Percentiles rank a stretch among this genome's conserved stretches.
Evolutionary conservation across 2,329 filamentous ascomycete species (phyloP).

Genomic region (Parastagonospora avenae): DNA sequence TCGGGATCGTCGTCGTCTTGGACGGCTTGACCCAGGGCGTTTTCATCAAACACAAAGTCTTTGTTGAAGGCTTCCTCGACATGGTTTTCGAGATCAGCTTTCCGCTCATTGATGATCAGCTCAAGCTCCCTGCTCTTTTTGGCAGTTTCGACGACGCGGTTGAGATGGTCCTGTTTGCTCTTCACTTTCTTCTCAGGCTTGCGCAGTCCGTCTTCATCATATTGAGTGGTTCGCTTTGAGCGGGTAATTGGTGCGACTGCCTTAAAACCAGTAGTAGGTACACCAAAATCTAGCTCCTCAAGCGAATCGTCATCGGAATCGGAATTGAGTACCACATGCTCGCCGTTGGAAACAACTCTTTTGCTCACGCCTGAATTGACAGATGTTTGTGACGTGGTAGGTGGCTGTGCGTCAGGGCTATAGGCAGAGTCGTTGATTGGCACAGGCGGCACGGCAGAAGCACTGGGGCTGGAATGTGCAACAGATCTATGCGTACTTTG

Average conservation of each 20-base stretch:
- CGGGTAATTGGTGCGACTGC: conserved; percentile 10
- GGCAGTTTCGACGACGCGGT: conserved; percentile 28
- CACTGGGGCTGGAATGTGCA: neutral
- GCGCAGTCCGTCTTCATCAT: conserved; percentile 25
- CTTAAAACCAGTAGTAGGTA: conserved; percentile 14
- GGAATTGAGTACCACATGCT: conserved; percentile 63
- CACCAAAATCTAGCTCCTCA: conserved; percentile 56
- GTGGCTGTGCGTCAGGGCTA: conserved; percentile 15
- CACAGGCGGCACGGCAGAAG: conserved; percentile 8
- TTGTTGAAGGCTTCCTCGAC: conserved; percentile 13
- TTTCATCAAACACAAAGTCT: conserved; percentile 25
- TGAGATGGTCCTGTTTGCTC: conserved; percentile 23
- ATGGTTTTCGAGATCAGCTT: conserved; percentile 30
- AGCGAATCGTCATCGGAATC: conserved; percentile 68
- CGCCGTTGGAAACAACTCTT: conserved; percentile 60
- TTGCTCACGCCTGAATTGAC: conserved; percentile 48
- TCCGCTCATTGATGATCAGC: conserved; percentile 30
- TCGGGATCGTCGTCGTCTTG: conserved; percentile 79
- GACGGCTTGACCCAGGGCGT: conserved; percentile 30
- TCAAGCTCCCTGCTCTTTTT: conserved; percentile 31
- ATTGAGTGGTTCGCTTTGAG: conserved; percentile 11
- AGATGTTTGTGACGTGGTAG: conserved; percentile 30
- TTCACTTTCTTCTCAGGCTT: conserved; percentile 23
- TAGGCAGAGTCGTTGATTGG: conserved; percentile 2
- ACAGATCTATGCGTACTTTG: neutral